Percentiles rank a stretch among this genome's conserved stretches.
These are phyloP conservation scores for Lasiosphaeria miniovina DNA, from an alignment of 495 filamentous ascomycete genomes.

Conservation along the genomic window DNA sequence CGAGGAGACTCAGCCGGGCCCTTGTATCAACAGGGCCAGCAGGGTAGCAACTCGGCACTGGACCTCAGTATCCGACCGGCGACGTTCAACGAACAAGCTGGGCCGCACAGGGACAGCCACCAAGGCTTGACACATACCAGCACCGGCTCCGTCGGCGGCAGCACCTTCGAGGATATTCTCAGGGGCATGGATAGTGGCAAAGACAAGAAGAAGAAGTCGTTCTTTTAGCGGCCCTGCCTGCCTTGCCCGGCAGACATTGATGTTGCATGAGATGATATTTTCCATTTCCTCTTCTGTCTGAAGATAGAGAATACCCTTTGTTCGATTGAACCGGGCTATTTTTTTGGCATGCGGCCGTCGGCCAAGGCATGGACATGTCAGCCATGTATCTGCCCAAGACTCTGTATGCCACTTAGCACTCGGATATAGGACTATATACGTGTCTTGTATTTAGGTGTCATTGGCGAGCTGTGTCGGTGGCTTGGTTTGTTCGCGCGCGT, in stretches of 20 bases:
- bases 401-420: no score
- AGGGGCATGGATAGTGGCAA: slow-evolving; percentile 45
- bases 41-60: background rate
- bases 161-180: slow-evolving; percentile 67
- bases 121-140: background rate
- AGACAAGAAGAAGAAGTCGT: slow-evolving; percentile 45
- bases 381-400: no score
- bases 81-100: background rate
- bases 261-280: background rate
- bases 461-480: no score
- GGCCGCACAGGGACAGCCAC: background rate
- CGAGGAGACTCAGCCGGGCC: background rate
- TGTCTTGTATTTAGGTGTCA: no score
- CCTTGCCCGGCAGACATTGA: background rate
- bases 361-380: no score
- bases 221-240: slow-evolving; percentile 27
- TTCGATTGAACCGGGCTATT: background rate
- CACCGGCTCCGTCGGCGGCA: slow-evolving; percentile 26
- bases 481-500: no score
- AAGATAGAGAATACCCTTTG: background rate
- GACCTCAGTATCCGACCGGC: background rate
- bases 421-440: no score
- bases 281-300: background rate
- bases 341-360: background rate
- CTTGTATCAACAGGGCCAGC: background rate